Evolutionary conservation across 192 early-diverging fungal genomes (phyloP).

Genomic region (Coemansia sp.): DNA sequence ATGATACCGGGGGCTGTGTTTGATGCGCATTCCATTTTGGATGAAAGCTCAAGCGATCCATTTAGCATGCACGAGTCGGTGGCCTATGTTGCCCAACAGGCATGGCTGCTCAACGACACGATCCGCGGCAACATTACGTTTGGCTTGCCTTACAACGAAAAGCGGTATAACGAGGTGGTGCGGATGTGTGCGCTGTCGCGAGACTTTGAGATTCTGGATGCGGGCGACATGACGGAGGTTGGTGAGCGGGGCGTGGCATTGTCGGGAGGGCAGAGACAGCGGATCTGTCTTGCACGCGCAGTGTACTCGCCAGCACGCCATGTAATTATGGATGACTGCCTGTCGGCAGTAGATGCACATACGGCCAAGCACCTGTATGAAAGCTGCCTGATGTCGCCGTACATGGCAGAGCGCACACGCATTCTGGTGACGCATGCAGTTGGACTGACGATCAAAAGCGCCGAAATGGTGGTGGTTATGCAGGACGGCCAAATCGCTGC

Average conservation of each 20-base stretch:
- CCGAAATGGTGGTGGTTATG: slow-evolving; percentile 60
- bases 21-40: slow-evolving; percentile 59
- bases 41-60: slow-evolving; percentile 11
- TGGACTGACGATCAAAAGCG: slow-evolving; percentile 61
- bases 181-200: slow-evolving; percentile 78
- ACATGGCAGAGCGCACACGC: slow-evolving; percentile 73
- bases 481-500: slow-evolving; percentile 63
- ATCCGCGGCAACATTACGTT: slow-evolving; percentile 89
- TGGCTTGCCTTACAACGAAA: slow-evolving; percentile 68
- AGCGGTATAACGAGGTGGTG: slow-evolving; percentile 75
- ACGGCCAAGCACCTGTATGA: slow-evolving; percentile 85
- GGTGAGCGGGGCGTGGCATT: slow-evolving; percentile 86
- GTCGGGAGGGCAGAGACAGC: slow-evolving; percentile 84
- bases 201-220: slow-evolving; percentile 82
- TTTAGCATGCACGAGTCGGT: slow-evolving; percentile 48
- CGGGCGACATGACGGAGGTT: slow-evolving; percentile 90
- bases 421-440: slow-evolving; percentile 92
- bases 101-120: slow-evolving; percentile 71
- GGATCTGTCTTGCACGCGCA: slow-evolving; percentile 83
- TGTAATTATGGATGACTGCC: slow-evolving; percentile 83
- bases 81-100: slow-evolving; percentile 85
- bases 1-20: slow-evolving; percentile 54
- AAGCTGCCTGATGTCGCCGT: slow-evolving; percentile 64
- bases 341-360: slow-evolving; percentile 96
- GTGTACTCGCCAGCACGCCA: slow-evolving; percentile 71